Evolutionary conservation across 2,329 filamentous ascomycete genomes (phyloP).

Genomic region (Monosporascus sp.): DNA sequence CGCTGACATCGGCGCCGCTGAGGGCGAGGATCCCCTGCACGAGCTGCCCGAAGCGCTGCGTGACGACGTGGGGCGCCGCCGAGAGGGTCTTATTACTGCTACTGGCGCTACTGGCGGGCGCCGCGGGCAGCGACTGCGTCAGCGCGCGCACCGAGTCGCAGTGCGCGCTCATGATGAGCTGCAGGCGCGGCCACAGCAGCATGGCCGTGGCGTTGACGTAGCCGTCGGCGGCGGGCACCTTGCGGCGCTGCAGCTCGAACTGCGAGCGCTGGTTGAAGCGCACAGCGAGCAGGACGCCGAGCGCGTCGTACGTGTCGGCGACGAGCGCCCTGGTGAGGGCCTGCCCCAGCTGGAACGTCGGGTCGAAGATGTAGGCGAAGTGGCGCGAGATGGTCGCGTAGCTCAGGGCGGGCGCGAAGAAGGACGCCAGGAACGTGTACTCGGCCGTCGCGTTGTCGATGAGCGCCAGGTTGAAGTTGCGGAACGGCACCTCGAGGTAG

Average conservation of each 20-base stretch:
- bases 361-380: slow-evolving; percentile 83
- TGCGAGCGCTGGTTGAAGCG: slow-evolving; percentile 89
- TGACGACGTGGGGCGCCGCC: slow-evolving; percentile 83
- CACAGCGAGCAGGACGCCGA: slow-evolving; percentile 87
- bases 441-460: slow-evolving; percentile 92
- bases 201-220: slow-evolving; percentile 96
- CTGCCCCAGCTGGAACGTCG: slow-evolving; percentile 81
- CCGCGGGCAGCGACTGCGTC: slow-evolving; percentile 47
- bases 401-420: slow-evolving; percentile 75
- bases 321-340: slow-evolving; percentile 70
- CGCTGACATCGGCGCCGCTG: slow-evolving; percentile 75
- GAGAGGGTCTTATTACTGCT: slow-evolving; percentile 38
- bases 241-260: slow-evolving; percentile 87
- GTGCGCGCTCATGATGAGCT: slow-evolving; percentile 88
- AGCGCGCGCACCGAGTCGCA: slow-evolving; percentile 74
- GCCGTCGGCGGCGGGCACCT: slow-evolving; percentile 79
- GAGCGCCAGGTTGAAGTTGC: slow-evolving; percentile 89
- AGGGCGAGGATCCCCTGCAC: slow-evolving; percentile 77
- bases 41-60: slow-evolving; percentile 93
- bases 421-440: slow-evolving; percentile 86
- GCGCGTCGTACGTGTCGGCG: slow-evolving; percentile 71
- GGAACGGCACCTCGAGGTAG: slow-evolving; percentile 85
- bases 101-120: slow-evolving; percentile 34
- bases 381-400: slow-evolving; percentile 74
- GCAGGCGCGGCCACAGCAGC: slow-evolving; percentile 93